These are phyloP conservation scores for Colletotrichum sp. DNA, from an alignment of 2,329 filamentous ascomycete species.

Conservation along the genomic window DNA sequence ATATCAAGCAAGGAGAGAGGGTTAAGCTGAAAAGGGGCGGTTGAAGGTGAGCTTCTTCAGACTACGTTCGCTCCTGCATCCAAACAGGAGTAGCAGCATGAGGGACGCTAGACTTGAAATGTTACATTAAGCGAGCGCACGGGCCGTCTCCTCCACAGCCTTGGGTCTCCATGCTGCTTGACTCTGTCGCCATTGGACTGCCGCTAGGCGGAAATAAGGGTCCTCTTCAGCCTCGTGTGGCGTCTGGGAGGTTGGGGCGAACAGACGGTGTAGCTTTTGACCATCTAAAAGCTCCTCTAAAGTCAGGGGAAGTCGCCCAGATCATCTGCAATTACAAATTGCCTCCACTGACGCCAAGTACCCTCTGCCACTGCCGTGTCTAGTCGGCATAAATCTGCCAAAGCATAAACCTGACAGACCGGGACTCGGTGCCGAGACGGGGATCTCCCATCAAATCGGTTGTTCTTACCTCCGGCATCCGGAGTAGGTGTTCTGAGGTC, in stretches of 20 bases:
- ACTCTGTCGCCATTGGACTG: conserved; percentile 13
- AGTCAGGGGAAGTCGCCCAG: neutral
- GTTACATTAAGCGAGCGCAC: conserved; percentile 21
- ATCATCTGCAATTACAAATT: neutral
- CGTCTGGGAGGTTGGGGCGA: neutral
- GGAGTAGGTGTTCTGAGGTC: neutral
- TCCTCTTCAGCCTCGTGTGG: conserved; percentile 20
- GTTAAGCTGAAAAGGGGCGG: conserved; percentile 22
- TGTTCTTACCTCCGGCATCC: neutral
- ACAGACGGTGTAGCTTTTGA: neutral
- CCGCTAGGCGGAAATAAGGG: neutral
- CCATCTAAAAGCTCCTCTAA: neutral
- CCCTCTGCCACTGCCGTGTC: neutral
- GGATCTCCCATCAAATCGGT: neutral
- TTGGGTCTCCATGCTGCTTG: conserved; percentile 5
- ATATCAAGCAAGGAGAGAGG: conserved; percentile 20
- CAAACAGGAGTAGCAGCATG: conserved; percentile 20
- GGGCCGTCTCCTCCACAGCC: conserved; percentile 12
- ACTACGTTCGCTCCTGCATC: conserved; percentile 23
- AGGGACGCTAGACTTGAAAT: conserved; percentile 20
- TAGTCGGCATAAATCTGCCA: neutral
- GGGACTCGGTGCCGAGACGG: neutral
- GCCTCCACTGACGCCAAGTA: neutral
- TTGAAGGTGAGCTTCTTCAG: conserved; percentile 23
- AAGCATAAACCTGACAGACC: neutral